These are phyloP conservation scores for Polygonum maritimum DNA, from an alignment of 148 eudicot genomes.

Conservation along the genomic window DNA sequence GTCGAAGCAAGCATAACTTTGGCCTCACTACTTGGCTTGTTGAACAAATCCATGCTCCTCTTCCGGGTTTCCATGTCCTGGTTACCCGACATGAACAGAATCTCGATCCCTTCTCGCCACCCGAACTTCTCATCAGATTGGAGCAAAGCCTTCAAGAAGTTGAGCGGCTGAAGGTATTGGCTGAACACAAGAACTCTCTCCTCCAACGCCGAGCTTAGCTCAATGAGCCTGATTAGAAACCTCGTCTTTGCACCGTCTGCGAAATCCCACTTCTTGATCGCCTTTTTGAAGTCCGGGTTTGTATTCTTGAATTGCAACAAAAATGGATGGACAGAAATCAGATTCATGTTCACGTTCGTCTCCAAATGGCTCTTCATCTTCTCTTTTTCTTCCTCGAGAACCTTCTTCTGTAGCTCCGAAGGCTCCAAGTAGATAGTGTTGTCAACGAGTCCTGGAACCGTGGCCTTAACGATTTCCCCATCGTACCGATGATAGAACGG, in stretches of 20 bases:
- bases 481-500: not conserved
- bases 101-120: constrained; percentile 45
- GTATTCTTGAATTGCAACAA: not conserved
- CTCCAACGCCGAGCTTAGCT: constrained; percentile 28
- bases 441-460: not conserved
- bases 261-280: constrained; percentile 11
- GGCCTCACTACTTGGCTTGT: constrained; percentile 45
- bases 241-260: constrained; percentile 27
- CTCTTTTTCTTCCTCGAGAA: not conserved
- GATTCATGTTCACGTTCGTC: not conserved
- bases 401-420: not conserved
- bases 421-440: not conserved
- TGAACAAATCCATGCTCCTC: constrained; percentile 30
- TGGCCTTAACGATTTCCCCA: not conserved
- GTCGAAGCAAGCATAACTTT: constrained; percentile 63
- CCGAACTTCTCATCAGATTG: constrained; percentile 10
- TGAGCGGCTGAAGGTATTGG: constrained; percentile 42
- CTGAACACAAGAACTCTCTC: constrained; percentile 71
- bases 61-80: constrained; percentile 34
- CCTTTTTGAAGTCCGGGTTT: not conserved
- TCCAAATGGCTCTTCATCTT: not conserved
- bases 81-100: constrained; percentile 44
- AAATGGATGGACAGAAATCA: not conserved
- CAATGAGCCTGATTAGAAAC: constrained; percentile 48
- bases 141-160: constrained; percentile 27